Percentiles rank a stretch among this genome's conserved stretches.
Evolutionary conservation across 208 protist species (phyloP).

Genomic region (Trichomonas vaginalis): DNA sequence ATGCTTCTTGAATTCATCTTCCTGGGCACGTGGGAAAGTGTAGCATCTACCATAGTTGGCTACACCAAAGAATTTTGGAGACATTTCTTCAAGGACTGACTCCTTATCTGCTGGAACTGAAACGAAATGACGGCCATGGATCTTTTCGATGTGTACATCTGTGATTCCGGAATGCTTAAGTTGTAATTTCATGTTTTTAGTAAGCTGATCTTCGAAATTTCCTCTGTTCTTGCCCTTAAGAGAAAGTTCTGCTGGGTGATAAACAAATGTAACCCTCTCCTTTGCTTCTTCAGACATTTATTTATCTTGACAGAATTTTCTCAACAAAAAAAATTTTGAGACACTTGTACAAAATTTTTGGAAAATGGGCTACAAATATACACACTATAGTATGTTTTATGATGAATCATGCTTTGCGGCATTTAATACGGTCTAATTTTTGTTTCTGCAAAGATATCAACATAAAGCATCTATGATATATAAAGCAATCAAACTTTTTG

Average conservation of each 20-base stretch:
- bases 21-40: neutral
- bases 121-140: neutral
- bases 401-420: too few relatives aligned
- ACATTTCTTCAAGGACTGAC: neutral
- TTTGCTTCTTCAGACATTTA: neutral
- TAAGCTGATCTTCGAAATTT: neutral
- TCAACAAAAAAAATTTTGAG: too few relatives aligned
- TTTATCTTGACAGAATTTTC: too few relatives aligned
- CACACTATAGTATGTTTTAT: too few relatives aligned
- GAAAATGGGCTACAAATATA: too few relatives aligned
- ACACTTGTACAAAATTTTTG: too few relatives aligned
- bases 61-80: neutral
- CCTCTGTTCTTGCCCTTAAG: neutral
- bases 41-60: neutral
- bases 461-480: too few relatives aligned
- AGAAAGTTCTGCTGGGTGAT: neutral
- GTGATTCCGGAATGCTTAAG: neutral
- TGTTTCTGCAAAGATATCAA: too few relatives aligned
- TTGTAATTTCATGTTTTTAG: neutral
- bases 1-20: neutral
- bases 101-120: neutral
- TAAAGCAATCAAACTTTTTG: too few relatives aligned
- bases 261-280: neutral
- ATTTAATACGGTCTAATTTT: too few relatives aligned
- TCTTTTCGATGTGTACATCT: neutral